Conservation (phyloP, 176 grass and related monocot species). For the Rhynchospora breviuscula region DNA sequence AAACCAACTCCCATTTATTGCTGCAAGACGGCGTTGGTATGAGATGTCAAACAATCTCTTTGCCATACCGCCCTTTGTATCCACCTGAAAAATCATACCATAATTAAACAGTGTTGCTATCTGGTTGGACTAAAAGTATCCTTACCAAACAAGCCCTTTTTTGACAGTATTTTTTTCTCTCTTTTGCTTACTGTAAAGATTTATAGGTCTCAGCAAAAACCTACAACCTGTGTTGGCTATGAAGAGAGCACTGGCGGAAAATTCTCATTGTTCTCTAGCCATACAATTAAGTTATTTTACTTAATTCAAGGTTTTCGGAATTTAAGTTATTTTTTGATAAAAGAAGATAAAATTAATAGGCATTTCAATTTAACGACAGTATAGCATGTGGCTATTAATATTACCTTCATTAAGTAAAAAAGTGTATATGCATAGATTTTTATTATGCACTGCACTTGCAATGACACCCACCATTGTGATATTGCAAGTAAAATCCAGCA, state of each 20-base stretch:
- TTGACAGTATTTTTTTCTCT: not conserved
- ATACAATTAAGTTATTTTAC: not conserved
- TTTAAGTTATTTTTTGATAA: not conserved
- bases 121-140: not conserved
- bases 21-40: conserved; percentile 70
- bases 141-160: not conserved
- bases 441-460: not conserved
- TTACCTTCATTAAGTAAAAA: not conserved
- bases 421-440: not conserved
- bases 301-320: not conserved
- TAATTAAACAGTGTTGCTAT: not conserved
- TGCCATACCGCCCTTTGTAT: conserved; percentile 70
- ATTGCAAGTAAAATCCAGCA: not conserved
- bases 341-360: not conserved
- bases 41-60: conserved; percentile 84
- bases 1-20: conserved; percentile 94
- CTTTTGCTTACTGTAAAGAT: not conserved
- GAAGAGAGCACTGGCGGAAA: not conserved
- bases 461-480: not conserved
- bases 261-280: not conserved
- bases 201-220: not conserved
- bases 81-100: conserved; percentile 46
- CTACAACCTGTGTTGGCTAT: not conserved
- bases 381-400: not conserved
- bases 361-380: not conserved